Evolutionary conservation across 1,284 basidiomycete species (phyloP), one percentile per base, ranked within the genome.

Genomic region (Cryptococcus jaspeensis): DNA sequence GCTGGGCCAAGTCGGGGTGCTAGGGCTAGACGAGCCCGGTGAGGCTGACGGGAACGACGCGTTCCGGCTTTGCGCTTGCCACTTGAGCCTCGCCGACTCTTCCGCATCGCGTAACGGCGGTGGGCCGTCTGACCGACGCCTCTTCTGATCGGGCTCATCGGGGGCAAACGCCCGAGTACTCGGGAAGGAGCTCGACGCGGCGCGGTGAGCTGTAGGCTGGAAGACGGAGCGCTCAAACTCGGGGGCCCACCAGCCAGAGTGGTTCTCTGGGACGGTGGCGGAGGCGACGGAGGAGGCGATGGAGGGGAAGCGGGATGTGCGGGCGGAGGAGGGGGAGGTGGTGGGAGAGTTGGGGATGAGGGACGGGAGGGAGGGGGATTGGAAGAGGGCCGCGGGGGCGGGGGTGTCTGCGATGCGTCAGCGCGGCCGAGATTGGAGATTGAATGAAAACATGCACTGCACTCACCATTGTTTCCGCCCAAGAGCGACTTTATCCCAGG

Each of bases 41-140:
- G 57, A 54, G 13, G 53, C 38, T 9, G 57, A 51, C 1, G 61
- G 73, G 52, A 66, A 73, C 5, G 74, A 75, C 1, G 73, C 73
- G 53, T 76, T 74, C 42, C 73, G 56, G 41, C 60, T 70, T 39
- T 74, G 73, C 2, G 74, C 66, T 53, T 71, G 69, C 71, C 72
- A 74, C 45, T 65, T 65, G 7, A 75, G 42, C 50, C 72, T 61
- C 5, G 71, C 72, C 5, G 62, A 60, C 48, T 76, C 74, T 36
- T 76, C 74, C 5, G 67, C 58, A 50, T 75, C 72, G 4, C 63
- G 61, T 6, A 62, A 40, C 1, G 65, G 59, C 0, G 65, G 65
- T 0, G 70, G 64, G 6, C 64, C 61, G 55, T 76, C 74, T 2
- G 72, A 74, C 22, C 73, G 55, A 13, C 74, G 63, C 3, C 74